Percentiles rank a stretch among this genome's conserved stretches.
Evolutionary conservation across 139 green algal species (phyloP).

Genomic region (Chara braunii): DNA sequence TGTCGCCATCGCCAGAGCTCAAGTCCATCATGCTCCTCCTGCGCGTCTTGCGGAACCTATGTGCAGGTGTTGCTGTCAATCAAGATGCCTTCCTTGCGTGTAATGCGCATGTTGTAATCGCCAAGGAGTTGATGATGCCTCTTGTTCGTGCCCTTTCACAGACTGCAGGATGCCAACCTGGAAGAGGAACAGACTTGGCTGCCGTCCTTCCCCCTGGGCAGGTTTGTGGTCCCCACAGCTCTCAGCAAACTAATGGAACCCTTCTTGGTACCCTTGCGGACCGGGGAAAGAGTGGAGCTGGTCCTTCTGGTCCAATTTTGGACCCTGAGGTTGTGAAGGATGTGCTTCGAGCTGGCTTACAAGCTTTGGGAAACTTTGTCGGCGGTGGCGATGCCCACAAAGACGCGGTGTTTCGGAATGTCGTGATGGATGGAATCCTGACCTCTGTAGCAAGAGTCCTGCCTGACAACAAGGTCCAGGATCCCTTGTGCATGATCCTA

Average conservation of each 20-base stretch:
- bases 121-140: conserved; percentile 3
- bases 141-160: not conserved
- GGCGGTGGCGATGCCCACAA: not conserved
- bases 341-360: not conserved
- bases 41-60: conserved; percentile 19
- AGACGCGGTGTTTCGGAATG: conserved; percentile 23
- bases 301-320: not conserved
- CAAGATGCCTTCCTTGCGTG: conserved; percentile 23
- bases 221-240: not conserved
- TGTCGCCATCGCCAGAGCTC: too few relatives aligned
- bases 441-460: conserved; percentile 18
- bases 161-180: not conserved
- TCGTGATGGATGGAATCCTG: too few relatives aligned
- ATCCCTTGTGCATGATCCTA: conserved; percentile 31
- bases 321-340: not conserved
- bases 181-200: not conserved
- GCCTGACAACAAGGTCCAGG: conserved; percentile 6
- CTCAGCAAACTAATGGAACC: not conserved
- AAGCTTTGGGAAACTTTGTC: conserved; percentile 33
- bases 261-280: not conserved
- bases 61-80: conserved; percentile 5
- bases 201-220: not conserved
- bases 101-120: conserved; percentile 6
- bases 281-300: not conserved
- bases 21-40: not conserved